Evolutionary conservation across 1,284 basidiomycete species (phyloP).

Genomic region (Austroboletus novae-zelandiae): DNA sequence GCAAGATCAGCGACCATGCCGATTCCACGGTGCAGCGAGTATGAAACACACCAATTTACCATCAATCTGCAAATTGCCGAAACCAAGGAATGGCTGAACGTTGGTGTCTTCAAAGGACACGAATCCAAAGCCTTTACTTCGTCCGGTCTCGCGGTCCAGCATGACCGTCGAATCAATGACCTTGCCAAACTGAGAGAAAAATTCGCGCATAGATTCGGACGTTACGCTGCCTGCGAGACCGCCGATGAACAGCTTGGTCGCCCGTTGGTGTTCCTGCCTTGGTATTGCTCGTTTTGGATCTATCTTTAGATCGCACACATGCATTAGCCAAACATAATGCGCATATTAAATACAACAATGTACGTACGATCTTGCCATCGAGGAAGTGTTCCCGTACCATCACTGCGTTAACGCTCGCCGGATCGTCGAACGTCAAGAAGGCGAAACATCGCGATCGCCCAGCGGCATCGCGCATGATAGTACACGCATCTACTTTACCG

Average conservation of each 20-base stretch:
- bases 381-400: conserved; percentile 87
- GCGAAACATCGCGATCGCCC: conserved; percentile 93
- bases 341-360: conserved; percentile 23
- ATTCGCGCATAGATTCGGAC: conserved; percentile 88
- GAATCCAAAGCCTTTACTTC: conserved; percentile 98
- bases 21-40: not conserved
- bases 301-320: conserved; percentile 59
- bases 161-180: conserved; percentile 98
- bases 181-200: conserved; percentile 88
- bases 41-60: conserved; percentile 74
- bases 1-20: conserved; percentile 7
- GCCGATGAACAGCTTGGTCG: conserved; percentile 94
- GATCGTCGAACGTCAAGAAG: conserved; percentile 89
- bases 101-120: conserved; percentile 92
- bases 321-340: conserved; percentile 24
- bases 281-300: conserved; percentile 99
- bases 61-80: conserved; percentile 85
- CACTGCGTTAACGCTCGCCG: conserved; percentile 85
- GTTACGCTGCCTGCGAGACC: conserved; percentile 91
- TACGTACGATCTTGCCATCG: conserved; percentile 88
- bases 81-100: conserved; percentile 81
- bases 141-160: conserved; percentile 94
- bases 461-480: conserved; percentile 92
- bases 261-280: conserved; percentile 88
- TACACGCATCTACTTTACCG: conserved; percentile 89